Base-by-base conservation (phyloP, 768 basidiomycete species). In the Phlebiopsis flavidoalba region DNA sequence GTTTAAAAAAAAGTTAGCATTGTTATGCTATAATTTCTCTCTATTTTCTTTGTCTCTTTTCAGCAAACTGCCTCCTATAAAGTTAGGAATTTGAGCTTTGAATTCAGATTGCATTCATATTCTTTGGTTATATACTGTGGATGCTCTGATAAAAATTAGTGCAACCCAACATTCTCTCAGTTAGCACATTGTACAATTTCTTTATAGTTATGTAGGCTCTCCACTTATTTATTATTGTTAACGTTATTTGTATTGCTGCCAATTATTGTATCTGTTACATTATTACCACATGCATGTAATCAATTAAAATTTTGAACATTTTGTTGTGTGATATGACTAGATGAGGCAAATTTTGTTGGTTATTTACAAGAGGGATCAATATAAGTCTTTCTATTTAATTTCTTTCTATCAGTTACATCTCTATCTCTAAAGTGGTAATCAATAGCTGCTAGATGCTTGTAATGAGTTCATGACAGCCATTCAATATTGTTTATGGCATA, bases 61-160 rank as follows among this genome's bases (percentile, higher is more conserved):
- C 1, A 74, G 75, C 7, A 75, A 57, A 0, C 60, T 33, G 0
- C 67, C 68, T 2, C 73, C 72, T 3, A 71, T 21, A 63, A 75
- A 73, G 40, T 74, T 73, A 0, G 70, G 70, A 10, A 73, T 66
- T 36, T 43, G 26, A 2, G 35, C n/a, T n/a, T n/a, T n/a, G n/a
- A n/a, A n/a, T n/a, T n/a, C 46, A 17, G 19, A 10, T 24, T 31
- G 7, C 24, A 43, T 22, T 59, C 35, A n/a, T 48, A 70, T 40
- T 26, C 53, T 26, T 59, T 74, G 74, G 6, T 68, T 70, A 1
- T 57, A 43, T 14, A 45, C 21, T 68, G 64, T 6, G n/a, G 71
- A 70, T 61, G 60, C 3, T 22, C 36, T 14, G 11, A 19, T 33
- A 21, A 12, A 40, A 46, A 61, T 11, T 11, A 19, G 37, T 40